Conservation (phyloP, 441 rosid species). For the Geranium incanum region DNA sequence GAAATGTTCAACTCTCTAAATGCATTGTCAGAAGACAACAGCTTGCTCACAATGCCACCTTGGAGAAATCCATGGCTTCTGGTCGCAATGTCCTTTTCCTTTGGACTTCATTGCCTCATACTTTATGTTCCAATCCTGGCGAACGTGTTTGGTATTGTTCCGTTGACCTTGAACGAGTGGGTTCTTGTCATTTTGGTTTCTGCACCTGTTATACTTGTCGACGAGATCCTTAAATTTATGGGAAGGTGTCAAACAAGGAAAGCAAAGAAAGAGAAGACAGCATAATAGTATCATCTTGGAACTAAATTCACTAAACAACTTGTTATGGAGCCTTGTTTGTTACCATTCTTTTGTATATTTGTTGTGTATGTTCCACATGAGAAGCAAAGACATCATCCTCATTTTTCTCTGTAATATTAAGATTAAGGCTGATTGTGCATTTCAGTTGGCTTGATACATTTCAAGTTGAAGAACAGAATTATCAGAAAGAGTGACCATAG, state of each 20-base stretch:
- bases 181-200: slow-evolving; percentile 67
- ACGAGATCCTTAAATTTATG: slow-evolving; percentile 67
- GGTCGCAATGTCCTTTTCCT: slow-evolving; percentile 72
- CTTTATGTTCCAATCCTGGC: slow-evolving; percentile 83
- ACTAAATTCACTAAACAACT: background rate
- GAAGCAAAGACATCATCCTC: slow-evolving; percentile 2
- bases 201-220: slow-evolving; percentile 73
- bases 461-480: background rate
- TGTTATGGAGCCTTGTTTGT: background rate
- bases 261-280: slow-evolving; percentile 39
- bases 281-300: slow-evolving; percentile 17
- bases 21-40: slow-evolving; percentile 83
- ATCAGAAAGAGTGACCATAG: background rate
- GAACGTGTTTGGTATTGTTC: slow-evolving; percentile 68
- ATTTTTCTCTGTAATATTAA: background rate
- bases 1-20: slow-evolving; percentile 97
- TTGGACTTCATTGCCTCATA: slow-evolving; percentile 78
- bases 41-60: slow-evolving; percentile 79
- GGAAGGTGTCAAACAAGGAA: slow-evolving; percentile 51
- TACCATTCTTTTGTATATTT: slow-evolving; percentile 17
- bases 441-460: too few relatives aligned
- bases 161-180: slow-evolving; percentile 82
- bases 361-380: background rate
- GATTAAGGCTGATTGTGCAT: too few relatives aligned
- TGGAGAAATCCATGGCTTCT: slow-evolving; percentile 92